phyloP scores from a whole-genome alignment of 108 stramenopile genomes.

The Fragilaria crotonensis region DNA sequence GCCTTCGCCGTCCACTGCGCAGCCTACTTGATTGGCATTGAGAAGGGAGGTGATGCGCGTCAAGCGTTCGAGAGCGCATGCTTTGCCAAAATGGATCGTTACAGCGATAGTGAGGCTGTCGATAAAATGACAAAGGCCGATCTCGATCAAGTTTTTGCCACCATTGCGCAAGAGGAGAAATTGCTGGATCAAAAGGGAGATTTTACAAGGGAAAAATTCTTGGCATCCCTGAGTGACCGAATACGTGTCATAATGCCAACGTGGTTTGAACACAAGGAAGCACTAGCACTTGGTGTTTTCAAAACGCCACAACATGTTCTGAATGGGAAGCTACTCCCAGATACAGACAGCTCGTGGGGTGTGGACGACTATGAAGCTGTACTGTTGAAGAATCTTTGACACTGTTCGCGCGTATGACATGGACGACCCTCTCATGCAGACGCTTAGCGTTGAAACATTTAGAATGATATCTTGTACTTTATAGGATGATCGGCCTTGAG shows the following conservation, averaged over 20 bases:
- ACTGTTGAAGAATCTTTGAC: not conserved
- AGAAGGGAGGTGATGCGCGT: conserved; percentile 17
- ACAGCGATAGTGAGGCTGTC: conserved; percentile 15
- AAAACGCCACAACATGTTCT: conserved; percentile 26
- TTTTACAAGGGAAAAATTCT: conserved; percentile 17
- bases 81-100: conserved; percentile 21
- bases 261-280: conserved; percentile 28
- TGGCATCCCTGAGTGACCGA: conserved; percentile 13
- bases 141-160: conserved; percentile 18
- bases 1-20: conserved; percentile 32
- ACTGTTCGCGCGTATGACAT: no score
- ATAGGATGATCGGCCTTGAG: no score
- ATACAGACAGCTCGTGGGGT: conserved; percentile 31
- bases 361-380: conserved; percentile 21
- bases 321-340: conserved; percentile 15
- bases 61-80: conserved; percentile 22
- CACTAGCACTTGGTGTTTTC: conserved; percentile 21
- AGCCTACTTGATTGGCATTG: conserved; percentile 17
- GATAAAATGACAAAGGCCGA: conserved; percentile 19
- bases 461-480: no score
- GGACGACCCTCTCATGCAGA: no score
- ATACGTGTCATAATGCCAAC: conserved; percentile 23
- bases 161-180: conserved; percentile 21
- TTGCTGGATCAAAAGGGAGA: conserved; percentile 23
- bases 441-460: no score